Evolutionary conservation across 2,329 filamentous ascomycete species (phyloP).

Genomic region (Aureobasidium sp.): DNA sequence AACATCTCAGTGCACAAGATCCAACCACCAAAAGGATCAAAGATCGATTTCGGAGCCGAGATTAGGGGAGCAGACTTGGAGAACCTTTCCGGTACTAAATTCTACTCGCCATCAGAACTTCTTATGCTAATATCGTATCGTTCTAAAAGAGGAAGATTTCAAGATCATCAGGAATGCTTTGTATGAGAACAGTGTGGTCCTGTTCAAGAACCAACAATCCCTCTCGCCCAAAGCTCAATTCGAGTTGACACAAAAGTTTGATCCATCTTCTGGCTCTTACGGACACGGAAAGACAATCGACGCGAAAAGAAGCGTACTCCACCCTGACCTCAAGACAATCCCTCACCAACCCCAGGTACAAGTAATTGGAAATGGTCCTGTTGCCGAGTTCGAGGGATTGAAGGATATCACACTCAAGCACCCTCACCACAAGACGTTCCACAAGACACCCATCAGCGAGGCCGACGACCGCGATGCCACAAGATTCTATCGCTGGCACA

Average conservation of each 20-base stretch:
- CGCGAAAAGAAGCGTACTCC: conserved; percentile 57
- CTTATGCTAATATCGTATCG: background rate
- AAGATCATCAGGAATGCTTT: conserved; percentile 56
- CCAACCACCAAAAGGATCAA: conserved; percentile 19
- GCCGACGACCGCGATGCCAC: conserved; percentile 53
- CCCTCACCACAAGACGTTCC: conserved; percentile 72
- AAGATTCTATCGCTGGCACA: conserved; percentile 71
- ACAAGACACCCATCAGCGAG: conserved; percentile 56
- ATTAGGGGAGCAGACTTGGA: conserved; percentile 26
- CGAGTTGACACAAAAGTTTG: conserved; percentile 66
- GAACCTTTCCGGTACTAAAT: conserved; percentile 19
- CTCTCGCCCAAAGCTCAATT: conserved; percentile 66
- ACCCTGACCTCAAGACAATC: conserved; percentile 74
- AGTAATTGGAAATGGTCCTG: conserved; percentile 69
- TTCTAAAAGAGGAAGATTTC: conserved; percentile 53
- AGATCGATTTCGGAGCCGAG: conserved; percentile 25
- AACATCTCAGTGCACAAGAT: conserved; percentile 24
- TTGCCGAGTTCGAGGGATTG: conserved; percentile 64
- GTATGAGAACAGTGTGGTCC: conserved; percentile 61
- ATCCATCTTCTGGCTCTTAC: conserved; percentile 58
- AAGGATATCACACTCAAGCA: conserved; percentile 61
- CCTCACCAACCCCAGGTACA: conserved; percentile 75
- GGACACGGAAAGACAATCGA: conserved; percentile 72
- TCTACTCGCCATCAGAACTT: background rate
- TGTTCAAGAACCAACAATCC: conserved; percentile 61